Base-by-base conservation (phyloP, 768 basidiomycete species). In the Leccinum ochraceum region DNA sequence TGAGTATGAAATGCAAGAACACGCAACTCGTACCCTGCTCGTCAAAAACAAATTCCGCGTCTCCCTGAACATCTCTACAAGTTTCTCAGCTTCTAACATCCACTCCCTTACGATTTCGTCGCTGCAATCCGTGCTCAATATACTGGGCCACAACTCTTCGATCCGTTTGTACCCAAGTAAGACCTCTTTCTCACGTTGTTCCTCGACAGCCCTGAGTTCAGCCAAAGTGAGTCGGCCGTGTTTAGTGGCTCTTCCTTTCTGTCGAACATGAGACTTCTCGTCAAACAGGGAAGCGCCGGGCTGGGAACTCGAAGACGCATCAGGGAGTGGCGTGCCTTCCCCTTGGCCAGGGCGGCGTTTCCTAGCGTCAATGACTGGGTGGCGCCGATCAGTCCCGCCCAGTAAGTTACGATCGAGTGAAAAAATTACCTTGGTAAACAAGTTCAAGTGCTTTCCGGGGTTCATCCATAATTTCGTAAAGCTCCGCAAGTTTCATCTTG, bases 41-140 rank as follows among this genome's bases (percentile, higher is more conserved):
- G 88, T 86, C 66, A 89, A 80, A 70, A 96, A 99, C 63, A 98
- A 71, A 62, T 87, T 84, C 62, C 88, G 82, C 1, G 95, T 95
- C 76, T 94, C 89, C 56, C 96, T 79, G 76, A 95, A 98, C 71
- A 85, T 87, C 61, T 97, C 95, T 4, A 97, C 83, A 51, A 99
- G 78, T 66, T 85, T 89, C 69, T 93, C 92, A 0, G 94, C 93
- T 66, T 93, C 87, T 30, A 88, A 69, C 64, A 96, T 76, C 90
- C 95, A 98, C 66, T 88, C 84, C 54, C 83, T 79, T 59, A 84
- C 78, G 4, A 85, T 83, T 14, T 83, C 83, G 1, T 76, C 74
- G 22, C 83, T 78, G 3, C 79, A 80, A 4, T 68, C 71, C 2
- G 66, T 69, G 11, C 69, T 71, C 39, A 83, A 71, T 80, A 86